Evolutionary conservation across 169 alveolate species (phyloP).

Genomic region (Plasmodium cynomolgi): DNA sequence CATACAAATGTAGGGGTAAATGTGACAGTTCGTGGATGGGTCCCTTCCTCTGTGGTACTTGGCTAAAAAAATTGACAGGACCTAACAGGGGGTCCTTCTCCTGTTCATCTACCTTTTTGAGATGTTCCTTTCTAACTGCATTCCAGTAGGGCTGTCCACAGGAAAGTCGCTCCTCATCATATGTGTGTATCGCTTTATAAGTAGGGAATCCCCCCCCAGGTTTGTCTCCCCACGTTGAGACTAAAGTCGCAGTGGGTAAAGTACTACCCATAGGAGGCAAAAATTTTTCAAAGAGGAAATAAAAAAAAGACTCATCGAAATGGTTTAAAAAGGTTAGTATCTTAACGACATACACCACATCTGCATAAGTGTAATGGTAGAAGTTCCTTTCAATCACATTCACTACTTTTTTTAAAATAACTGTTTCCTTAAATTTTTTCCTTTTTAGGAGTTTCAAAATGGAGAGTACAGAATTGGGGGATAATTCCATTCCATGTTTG

Average conservation of each 20-base stretch:
- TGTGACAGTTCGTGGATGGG: conserved; percentile 40
- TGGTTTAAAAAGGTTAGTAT: conserved; percentile 23
- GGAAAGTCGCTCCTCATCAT: neutral
- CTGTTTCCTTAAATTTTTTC: conserved; percentile 18
- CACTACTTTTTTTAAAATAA: conserved; percentile 8
- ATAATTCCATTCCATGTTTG: neutral
- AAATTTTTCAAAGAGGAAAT: conserved; percentile 30
- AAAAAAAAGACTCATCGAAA: conserved; percentile 40
- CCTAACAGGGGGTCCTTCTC: neutral
- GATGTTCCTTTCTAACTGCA: neutral
- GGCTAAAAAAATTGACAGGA: neutral
- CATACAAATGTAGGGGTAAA: conserved; percentile 58
- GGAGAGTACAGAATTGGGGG: conserved; percentile 4
- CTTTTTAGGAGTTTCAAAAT: conserved; percentile 43
- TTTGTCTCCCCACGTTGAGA: neutral
- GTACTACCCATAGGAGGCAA: neutral
- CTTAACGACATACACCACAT: conserved; percentile 26
- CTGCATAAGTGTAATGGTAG: conserved; percentile 32
- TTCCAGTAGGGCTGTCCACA: neutral
- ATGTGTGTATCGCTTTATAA: neutral
- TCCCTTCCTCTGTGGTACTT: neutral
- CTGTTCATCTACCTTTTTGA: neutral
- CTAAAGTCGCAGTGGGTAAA: neutral
- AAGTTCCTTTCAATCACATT: neutral
- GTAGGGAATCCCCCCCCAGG: neutral